These are phyloP conservation scores for Aspergillus ibericus DNA, from an alignment of 2,329 filamentous ascomycete species.

Conservation along the genomic window DNA sequence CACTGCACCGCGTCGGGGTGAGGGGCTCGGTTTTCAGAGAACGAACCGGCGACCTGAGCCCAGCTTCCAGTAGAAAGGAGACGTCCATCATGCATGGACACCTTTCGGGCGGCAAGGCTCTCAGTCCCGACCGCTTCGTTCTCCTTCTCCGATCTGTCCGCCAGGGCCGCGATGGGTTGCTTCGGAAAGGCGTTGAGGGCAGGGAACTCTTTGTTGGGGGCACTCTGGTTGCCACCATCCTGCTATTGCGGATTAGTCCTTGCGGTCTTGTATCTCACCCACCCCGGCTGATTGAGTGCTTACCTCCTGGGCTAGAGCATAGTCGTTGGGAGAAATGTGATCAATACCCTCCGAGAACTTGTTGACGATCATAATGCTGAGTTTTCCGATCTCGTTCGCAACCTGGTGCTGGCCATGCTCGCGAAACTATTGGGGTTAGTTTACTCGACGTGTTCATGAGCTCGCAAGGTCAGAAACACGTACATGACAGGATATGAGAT, in stretches of 20 bases:
- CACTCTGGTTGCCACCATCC: not conserved
- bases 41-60: constrained; percentile 21
- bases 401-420: constrained; percentile 28
- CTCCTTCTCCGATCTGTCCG: constrained; percentile 16
- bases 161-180: constrained; percentile 13
- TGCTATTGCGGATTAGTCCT: constrained; percentile 6
- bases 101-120: constrained; percentile 3
- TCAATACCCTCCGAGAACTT: constrained; percentile 33
- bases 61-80: constrained; percentile 19
- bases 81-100: constrained; percentile 4
- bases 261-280: not conserved
- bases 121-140: constrained; percentile 4
- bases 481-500: constrained; percentile 29
- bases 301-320: constrained; percentile 21
- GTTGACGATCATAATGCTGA: constrained; percentile 33
- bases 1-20: constrained; percentile 15
- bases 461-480: constrained; percentile 4
- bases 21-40: constrained; percentile 2
- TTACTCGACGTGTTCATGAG: not conserved
- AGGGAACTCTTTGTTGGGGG: not conserved
- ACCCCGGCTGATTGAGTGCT: not conserved
- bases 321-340: constrained; percentile 20
- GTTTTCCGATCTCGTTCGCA: constrained; percentile 38
- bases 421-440: constrained; percentile 27
- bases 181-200: constrained; percentile 11